Base-by-base conservation (phyloP, 2,329 filamentous ascomycete genomes). In the Hypoxylon sp. region DNA sequence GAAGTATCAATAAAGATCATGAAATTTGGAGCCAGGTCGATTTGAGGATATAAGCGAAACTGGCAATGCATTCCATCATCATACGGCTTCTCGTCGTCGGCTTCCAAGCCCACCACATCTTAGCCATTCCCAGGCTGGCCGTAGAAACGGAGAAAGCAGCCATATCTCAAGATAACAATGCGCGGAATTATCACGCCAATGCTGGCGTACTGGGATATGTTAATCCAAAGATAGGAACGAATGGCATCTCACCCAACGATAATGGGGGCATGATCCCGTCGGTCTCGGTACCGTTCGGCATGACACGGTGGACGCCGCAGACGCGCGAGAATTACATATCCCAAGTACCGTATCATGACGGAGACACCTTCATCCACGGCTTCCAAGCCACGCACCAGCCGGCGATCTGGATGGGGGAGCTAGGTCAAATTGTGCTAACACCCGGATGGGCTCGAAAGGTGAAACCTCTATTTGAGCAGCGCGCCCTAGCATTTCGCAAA, bases 331-430 rank as follows among this genome's bases (percentile, higher is more conserved):
- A 85, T 69, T 85, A 81, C 74, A 85, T 85, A 57, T 83, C 81
- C 0, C 83, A 85, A 66, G 83, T 82, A 13, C 82, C 83, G 0
- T 85, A 85, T 72, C 78, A 82, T 25, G 81, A 84, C 57, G 68
- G 78, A 13, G 83, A 85, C 62, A 64, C 71, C 0, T 79, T 79
- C 25, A 79, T 85, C 7, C 84, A 85, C 65, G 83, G 84, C 0
- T 85, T 85, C 61, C 83, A 85, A 70, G 83, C 83, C 7, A 85
- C 83, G 0, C 83, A 85, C 61, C 83, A 85, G 68, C 84, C 84
- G 0, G 84, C 84, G 0, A 85, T 85, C n/a, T 85, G 84, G 83
- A 85, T 85, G 82, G 84, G 83, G 2, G 83, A 85, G 71, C 78
- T 81, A 10, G 83, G 84, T 6, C 83, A 85, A 71, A 77, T 83